Percentiles rank a stretch among this genome's conserved stretches.
Conservation (phyloP, 345 rosid genomes). For the Alliaria petiolata region DNA sequence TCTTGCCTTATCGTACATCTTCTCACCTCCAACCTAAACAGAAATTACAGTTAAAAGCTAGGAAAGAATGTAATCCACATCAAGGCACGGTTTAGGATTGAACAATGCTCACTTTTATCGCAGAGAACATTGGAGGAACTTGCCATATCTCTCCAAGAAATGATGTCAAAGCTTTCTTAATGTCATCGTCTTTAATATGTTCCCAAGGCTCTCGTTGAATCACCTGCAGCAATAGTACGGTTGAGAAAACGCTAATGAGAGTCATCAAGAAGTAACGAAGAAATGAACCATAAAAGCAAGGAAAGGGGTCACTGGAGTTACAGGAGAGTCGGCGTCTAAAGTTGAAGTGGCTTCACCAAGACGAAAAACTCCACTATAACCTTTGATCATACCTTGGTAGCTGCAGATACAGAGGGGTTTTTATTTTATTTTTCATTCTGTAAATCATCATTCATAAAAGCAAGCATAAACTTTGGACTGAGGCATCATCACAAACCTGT, state of each 20-base stretch:
- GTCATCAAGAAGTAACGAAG: not conserved
- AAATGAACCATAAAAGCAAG: constrained; percentile 6
- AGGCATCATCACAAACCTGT: constrained; percentile 50
- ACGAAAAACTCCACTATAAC: constrained; percentile 91
- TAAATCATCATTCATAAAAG: not conserved
- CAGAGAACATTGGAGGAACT: constrained; percentile 99
- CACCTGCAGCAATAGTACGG: constrained; percentile 45
- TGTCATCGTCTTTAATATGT: constrained; percentile 78
- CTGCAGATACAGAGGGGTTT: constrained; percentile 33
- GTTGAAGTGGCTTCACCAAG: constrained; percentile 98
- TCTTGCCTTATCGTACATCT: constrained; percentile 96
- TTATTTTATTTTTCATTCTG: not conserved
- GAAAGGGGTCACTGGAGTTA: constrained; percentile 32
- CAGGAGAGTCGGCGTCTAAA: constrained; percentile 97
- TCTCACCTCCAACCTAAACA: constrained; percentile 87
- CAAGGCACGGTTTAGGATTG: not conserved
- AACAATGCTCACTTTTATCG: constrained; percentile 75
- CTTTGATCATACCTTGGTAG: constrained; percentile 88
- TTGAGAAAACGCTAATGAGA: constrained; percentile 3
- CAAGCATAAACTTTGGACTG: not conserved
- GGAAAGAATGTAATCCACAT: not conserved
- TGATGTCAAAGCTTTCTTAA: constrained; percentile 69
- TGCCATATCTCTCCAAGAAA: constrained; percentile 97
- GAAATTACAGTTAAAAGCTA: not conserved
- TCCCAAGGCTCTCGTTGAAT: constrained; percentile 97